These are phyloP conservation scores for Pythium brassicae DNA, from an alignment of 352 stramenopile species.

Conservation along the genomic window DNA sequence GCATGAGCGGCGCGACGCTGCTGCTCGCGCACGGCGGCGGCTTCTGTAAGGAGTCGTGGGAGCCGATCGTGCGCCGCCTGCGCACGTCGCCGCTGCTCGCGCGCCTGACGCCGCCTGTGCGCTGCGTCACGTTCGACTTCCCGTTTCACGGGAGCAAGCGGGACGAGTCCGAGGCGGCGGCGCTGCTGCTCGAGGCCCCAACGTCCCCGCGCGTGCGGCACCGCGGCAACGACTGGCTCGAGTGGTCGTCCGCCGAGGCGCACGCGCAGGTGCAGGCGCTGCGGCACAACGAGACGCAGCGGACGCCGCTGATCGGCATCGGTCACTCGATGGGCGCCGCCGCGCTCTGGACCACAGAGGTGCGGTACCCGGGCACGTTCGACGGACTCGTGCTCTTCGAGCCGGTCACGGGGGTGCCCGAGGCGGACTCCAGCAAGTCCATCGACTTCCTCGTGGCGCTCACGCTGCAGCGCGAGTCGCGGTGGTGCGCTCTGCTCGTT, in stretches of 20 bases:
- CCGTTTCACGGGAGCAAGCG: constrained; percentile 45
- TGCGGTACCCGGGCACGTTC: constrained; percentile 34
- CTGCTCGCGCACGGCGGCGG: constrained; percentile 42
- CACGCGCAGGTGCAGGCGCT: constrained; percentile 19
- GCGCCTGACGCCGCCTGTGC: constrained; percentile 2
- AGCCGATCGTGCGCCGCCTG: constrained; percentile 35
- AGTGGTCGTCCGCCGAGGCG: constrained; percentile 24
- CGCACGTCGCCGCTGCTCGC: constrained; percentile 21
- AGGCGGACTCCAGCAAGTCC: constrained; percentile 1
- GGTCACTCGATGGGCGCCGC: constrained; percentile 45
- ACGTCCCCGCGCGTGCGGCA: constrained; percentile 30
- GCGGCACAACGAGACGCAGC: not conserved
- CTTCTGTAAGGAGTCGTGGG: constrained; percentile 49
- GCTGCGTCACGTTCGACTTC: constrained; percentile 40
- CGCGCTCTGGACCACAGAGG: constrained; percentile 33
- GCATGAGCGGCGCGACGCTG: constrained; percentile 16
- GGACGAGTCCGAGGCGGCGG: constrained; percentile 24
- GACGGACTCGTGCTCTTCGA: constrained; percentile 45
- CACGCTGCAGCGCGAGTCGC: constrained; percentile 31
- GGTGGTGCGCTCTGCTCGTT: not conserved
- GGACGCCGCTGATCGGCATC: constrained; percentile 36
- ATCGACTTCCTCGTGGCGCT: constrained; percentile 33
- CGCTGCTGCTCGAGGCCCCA: constrained; percentile 9
- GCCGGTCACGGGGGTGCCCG: constrained; percentile 21
- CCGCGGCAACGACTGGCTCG: constrained; percentile 16